Evolutionary conservation across 371 early-diverging fungal genomes (phyloP), one percentile per base, ranked within the genome.

Genomic region (Mucor ambiguus): DNA sequence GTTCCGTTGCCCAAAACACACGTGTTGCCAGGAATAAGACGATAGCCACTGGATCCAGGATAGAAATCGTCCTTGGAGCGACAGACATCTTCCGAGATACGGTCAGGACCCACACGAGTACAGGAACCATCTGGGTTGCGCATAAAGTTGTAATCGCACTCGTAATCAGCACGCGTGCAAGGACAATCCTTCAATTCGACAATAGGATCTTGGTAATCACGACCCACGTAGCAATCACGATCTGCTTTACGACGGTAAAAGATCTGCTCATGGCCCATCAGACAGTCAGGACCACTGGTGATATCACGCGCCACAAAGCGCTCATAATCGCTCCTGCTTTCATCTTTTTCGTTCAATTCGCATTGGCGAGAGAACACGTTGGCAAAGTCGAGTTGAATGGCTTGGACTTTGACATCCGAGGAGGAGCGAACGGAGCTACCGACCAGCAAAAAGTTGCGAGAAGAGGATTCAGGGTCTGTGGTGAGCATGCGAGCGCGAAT

Each of bases 81-180:
- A 75, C 93, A 94, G 18, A 75, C 59, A 56, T 81, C 87, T 2
- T 70, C 72, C 4, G 86, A 78, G 16, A 92, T 75, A 8, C 67
- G 66, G 67, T 87, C 86, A 29, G 78, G 72, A 6, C 87, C 90
- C 12, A 73, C 69, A 52, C 83, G 82, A 8, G 76, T 73, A 74
- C 95, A 95, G 32, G 78, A 64, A 16, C 87, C 86, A 52, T 81
- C 70, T 0, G 32, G 66, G 63, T 87, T 70, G 4, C 84, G 85
- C 18, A 84, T 85, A 76, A 89, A 96, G 70, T 92, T 90, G 69
- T 86, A 91, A 73, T 96, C 96, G 73, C 98, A 98, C 80, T 97
- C 97, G 69, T 87, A 97, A 76, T 98, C 98, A 28, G 84, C 85
- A 38, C 83, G 85, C 0, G 91, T 82, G 77, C 98, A 98, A 18